Evolutionary conservation across 805 yeast genomes (phyloP), one percentile per base, ranked within the genome.

Genomic region (Wickerhamiella occidentalis): DNA sequence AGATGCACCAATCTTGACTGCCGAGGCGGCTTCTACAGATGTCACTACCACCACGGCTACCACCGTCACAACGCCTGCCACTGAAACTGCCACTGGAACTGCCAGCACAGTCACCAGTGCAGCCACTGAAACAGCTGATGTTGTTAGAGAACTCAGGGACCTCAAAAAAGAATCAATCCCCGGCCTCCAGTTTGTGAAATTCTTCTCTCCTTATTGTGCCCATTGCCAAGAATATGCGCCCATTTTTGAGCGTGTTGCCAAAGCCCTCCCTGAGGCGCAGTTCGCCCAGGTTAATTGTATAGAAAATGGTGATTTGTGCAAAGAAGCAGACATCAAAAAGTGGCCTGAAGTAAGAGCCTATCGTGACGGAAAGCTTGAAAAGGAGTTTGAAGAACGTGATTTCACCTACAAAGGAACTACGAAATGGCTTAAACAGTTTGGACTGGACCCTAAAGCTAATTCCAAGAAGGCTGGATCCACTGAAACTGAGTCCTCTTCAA

Each of bases 171-270:
- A 19, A 8, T 6, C 47, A 5, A 37, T 12, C 2, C 35, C 47
- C 18, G 82, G 82, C 2, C 66, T 79, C 18, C 80, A 87, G 58
- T 72, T 90, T 60, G 80, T 90, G 35, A 96, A 90, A 66, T 88
- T 86, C 65, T 92, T 67, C 62, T 85, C 95, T 25, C 98, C 98
- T 0, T 80, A 80, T 59, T 92, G 98, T 63, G 62, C 68, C 8
- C 97, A 90, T 65, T 92, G 98, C 67, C 73, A 68, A 54, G 71
- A 68, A 6, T 67, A 90, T 47, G 92, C 85, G 1, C 97, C 98
- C 1, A 71, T 68, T 6, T 92, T 41, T 13, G 52, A 36, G 18
- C 37, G 53, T 25, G 6, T 45, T 21, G 43, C 42, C 3, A 25
- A 21, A 6, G 42, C 36, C 6, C 19, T 35, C 36, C 48, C 48